A percentile compares a stretch with the other conserved stretches of the same genome.
Evolutionary conservation across 345 rosid genomes (phyloP).

Genomic region (Boechera divaricarpa): DNA sequence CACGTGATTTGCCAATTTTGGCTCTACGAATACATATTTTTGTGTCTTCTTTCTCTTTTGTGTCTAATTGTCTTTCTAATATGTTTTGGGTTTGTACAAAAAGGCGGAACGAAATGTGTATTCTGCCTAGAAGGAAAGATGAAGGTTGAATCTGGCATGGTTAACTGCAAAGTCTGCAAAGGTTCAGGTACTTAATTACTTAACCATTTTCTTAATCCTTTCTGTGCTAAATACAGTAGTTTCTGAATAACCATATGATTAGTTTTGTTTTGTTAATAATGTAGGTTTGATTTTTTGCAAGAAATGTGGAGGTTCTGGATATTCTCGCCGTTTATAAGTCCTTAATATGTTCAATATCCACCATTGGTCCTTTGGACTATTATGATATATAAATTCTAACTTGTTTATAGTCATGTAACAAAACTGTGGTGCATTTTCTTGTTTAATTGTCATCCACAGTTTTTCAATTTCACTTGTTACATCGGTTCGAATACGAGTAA

Average conservation of each 20-base stretch:
- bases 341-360: neutral
- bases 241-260: neutral
- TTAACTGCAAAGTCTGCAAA: slow-evolving; percentile 84
- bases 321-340: slow-evolving; percentile 34
- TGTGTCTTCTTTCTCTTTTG: neutral
- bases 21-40: too few species aligned
- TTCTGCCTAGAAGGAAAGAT: slow-evolving; percentile 81
- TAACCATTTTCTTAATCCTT: neutral
- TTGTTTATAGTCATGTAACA: slow-evolving; percentile 14
- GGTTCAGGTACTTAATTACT: slow-evolving; percentile 72
- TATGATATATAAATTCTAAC: neutral
- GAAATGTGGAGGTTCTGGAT: slow-evolving; percentile 39
- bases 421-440: neutral
- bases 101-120: slow-evolving; percentile 95
- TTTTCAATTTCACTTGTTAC: neutral
- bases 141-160: slow-evolving; percentile 77
- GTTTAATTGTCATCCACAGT: slow-evolving; percentile 1
- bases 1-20: too few species aligned
- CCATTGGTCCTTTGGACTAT: neutral
- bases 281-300: slow-evolving; percentile 36
- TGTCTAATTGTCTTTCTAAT: neutral
- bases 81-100: neutral
- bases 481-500: neutral
- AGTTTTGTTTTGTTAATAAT: neutral
- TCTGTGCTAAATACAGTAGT: neutral